Evolutionary conservation across 2,329 filamentous ascomycete species (phyloP).

Genomic region (Penicillium sclerotigenum): DNA sequence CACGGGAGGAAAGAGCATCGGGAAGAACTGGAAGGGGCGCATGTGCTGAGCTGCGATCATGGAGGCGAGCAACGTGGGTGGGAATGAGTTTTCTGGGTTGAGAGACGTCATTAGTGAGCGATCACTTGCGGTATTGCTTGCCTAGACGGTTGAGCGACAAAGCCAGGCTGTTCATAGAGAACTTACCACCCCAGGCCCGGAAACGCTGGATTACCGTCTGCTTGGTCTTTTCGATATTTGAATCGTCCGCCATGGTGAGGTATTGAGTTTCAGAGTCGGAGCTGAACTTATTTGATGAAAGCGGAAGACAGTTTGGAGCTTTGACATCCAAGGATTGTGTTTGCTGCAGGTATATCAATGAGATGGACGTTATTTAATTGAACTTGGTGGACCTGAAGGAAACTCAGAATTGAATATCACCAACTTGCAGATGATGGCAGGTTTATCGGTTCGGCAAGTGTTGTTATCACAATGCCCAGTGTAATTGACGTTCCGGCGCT

Average conservation of each 20-base stretch:
- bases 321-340: neutral
- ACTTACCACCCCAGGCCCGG: constrained; percentile 45
- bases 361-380: neutral
- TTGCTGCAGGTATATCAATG: constrained; percentile 1
- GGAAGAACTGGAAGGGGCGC: constrained; percentile 63
- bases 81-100: constrained; percentile 58
- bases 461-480: constrained; percentile 10
- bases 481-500: constrained; percentile 18
- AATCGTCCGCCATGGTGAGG: constrained; percentile 29
- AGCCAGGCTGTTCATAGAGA: neutral
- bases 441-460: neutral
- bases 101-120: constrained; percentile 6
- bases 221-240: constrained; percentile 35
- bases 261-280: neutral
- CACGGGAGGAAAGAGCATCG: constrained; percentile 65
- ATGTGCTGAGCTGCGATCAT: constrained; percentile 64
- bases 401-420: neutral
- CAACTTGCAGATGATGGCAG: neutral
- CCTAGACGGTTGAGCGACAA: neutral
- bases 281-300: neutral
- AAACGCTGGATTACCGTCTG: constrained; percentile 39
- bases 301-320: neutral
- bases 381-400: neutral
- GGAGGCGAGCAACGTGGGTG: constrained; percentile 63
- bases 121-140: neutral